phyloP scores from a whole-genome alignment of 2,329 filamentous ascomycete genomes.

The Mycosphaerella sp. region DNA sequence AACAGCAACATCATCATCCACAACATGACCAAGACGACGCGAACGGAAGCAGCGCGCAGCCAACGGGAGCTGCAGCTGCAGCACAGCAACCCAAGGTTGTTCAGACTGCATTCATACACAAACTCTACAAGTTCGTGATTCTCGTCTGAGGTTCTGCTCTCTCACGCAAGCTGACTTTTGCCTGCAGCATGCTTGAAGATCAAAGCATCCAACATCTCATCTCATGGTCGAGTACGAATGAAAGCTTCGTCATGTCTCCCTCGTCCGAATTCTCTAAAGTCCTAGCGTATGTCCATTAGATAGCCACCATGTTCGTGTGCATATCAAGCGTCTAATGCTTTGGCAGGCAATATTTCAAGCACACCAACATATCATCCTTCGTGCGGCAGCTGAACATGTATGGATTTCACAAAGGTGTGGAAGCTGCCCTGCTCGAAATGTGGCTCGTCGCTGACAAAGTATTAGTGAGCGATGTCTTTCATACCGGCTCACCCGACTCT shows the following conservation, averaged over 20 bases:
- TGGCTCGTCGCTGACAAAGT: background rate
- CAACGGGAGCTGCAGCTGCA: constrained; percentile 58
- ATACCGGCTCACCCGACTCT: constrained; percentile 86
- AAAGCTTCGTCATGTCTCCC: constrained; percentile 98
- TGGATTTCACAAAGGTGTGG: constrained; percentile 91
- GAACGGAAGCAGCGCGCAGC: constrained; percentile 41
- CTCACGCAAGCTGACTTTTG: constrained; percentile 29
- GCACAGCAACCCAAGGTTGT: constrained; percentile 95
- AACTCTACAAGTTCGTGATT: constrained; percentile 81
- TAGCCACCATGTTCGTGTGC: background rate
- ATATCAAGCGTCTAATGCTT: constrained; percentile 15
- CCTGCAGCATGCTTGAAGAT: constrained; percentile 86
- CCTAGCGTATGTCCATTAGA: constrained; percentile 55
- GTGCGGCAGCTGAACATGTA: constrained; percentile 99
- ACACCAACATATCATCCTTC: constrained; percentile 98
- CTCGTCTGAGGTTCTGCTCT: background rate
- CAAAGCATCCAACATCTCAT: constrained; percentile 89
- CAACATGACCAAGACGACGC: constrained; percentile 19
- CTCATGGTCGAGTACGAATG: constrained; percentile 86
- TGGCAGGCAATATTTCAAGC: constrained; percentile 91
- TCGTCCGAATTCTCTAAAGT: constrained; percentile 98
- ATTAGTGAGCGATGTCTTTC: constrained; percentile 93
- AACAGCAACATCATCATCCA: constrained; percentile 14
- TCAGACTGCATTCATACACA: constrained; percentile 98
- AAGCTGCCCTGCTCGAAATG: background rate